Evolutionary conservation across 306 rosid genomes (phyloP), one percentile per base, ranked within the genome.

Genomic region (Begonia fuchsioides): DNA sequence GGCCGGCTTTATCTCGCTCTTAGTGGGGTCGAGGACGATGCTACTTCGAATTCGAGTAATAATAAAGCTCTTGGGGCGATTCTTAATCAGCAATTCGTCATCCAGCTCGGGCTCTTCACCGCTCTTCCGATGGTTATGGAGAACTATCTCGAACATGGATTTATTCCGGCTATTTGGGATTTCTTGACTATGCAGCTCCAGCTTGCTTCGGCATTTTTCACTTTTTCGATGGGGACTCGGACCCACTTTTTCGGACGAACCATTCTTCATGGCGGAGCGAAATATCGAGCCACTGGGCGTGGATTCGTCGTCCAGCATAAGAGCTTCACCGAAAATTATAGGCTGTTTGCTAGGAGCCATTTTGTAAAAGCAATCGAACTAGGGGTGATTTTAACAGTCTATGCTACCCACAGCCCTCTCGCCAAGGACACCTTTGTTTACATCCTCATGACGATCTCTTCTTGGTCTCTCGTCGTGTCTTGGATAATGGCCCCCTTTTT

Each of bases 231-330:
- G 77, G 96, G 96, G 61, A 87, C 94, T 44, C 87, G 62, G 11
- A 56, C 83, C 57, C 96, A 87, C 61, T 87, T 64, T 75, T 87
- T 80, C 56, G 96, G 96, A 45, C 82, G 96, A 51, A 87, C 94
- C 44, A 64, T 88, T 50, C 95, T 88, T 64, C 96, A 88, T 38
- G 96, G 96, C 13, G 96, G 96, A 55, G 96, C 96, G 20, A 81
- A 88, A 70, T 81, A 88, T 70, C 76, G 83, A 60, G 95, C 96
- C 53, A 88, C 95, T 13, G 96, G 96, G 3, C 95, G 96, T n/a
- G 96, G 96, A 32, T 88, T 88, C 52, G 96, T 88, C 61, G 95
- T 88, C 50, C 69, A 74, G 59, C 96, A 81, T 77, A 88, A 74
- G 76, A 78, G 90, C 56, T 88, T 88, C 72, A 71, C 86, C 3